Conservation (phyloP, 2,329 filamentous ascomycete species). For the Juglanconis sp. region DNA sequence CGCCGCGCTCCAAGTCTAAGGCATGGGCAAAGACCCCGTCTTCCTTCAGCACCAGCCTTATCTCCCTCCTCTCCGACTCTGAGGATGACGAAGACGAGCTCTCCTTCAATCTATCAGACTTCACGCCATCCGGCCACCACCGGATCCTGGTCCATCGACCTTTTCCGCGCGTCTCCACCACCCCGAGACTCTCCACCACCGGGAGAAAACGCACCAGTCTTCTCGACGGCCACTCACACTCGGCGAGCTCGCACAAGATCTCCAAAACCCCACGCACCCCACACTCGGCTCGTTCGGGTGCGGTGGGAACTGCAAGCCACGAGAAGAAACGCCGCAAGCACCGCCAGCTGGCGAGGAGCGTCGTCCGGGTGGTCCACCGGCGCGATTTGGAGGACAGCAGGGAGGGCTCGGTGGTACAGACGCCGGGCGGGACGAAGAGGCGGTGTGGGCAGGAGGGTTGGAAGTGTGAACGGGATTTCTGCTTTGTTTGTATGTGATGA, state of each 20-base stretch:
- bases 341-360: conserved; percentile 4
- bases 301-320: neutral
- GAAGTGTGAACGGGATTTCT: conserved; percentile 55
- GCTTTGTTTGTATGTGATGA: conserved; percentile 52
- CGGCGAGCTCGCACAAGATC: neutral
- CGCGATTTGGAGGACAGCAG: neutral
- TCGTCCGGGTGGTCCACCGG: conserved; percentile 2
- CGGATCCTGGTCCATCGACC: conserved; percentile 3
- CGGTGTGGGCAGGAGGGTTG: conserved; percentile 56
- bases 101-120: conserved; percentile 29
- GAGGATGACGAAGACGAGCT: conserved; percentile 36
- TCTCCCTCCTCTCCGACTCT: conserved; percentile 41
- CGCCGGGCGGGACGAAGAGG: conserved; percentile 48
- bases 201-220: neutral
- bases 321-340: neutral
- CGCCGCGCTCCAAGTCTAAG: conserved; percentile 12
- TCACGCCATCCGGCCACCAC: conserved; percentile 20
- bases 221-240: neutral
- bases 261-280: neutral
- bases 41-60: conserved; percentile 34
- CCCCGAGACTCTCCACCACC: neutral
- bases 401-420: conserved; percentile 32
- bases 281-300: neutral
- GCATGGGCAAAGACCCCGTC: conserved; percentile 18
- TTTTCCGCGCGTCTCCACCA: neutral